Base-by-base conservation (phyloP, 2,329 filamentous ascomycete genomes). In the Moelleriella libera region DNA sequence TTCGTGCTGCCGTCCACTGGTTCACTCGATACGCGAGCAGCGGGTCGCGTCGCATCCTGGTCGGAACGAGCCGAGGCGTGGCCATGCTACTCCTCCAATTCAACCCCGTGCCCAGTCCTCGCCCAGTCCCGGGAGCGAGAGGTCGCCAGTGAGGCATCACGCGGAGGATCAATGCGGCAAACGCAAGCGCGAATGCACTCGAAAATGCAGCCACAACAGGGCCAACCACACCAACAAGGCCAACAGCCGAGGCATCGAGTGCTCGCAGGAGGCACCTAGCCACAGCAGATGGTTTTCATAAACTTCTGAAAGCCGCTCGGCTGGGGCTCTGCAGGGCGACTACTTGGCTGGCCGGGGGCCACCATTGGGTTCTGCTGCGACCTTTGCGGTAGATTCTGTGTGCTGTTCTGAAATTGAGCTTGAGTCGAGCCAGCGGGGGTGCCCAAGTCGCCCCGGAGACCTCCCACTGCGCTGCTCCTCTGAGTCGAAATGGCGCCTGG, bases 321-420 rank as follows among this genome's bases (percentile, higher is more conserved):
- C 63, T 90, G 85, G 55, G 81, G 74, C 62, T 92, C 83, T 57
- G 75, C 70, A 43, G 72, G 71, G 53, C 75, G 73, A 55, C 72
- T 74, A 60, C 67, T 77, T 63, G 68, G 68, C 60, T 68, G 69
- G 53, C 74, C 68, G 61, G 73, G 70, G 46, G 62, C 62, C 44
- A 71, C 75, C 69, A 80, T 71, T 50, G 73, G 76, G 49, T 74
- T 71, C 60, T 81, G 78, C 51, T 75, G 71, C 51, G 75, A 76
- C 60, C 75, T 72, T 59, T 76, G 80, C 58, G 84, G 78, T 54
- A 94, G 76, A 65, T 95, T 92, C 64, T 88, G 86, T 61, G 85
- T 86, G 70, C 88, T 95, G 75, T 88, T 90, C 71, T 94, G 88
- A 75, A 95, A 96, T 64, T 96, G 90, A 55, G 90, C 90, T 67